Conservation (phyloP, 2,329 filamentous ascomycete genomes). For the Dactylonectria estremocensis region DNA sequence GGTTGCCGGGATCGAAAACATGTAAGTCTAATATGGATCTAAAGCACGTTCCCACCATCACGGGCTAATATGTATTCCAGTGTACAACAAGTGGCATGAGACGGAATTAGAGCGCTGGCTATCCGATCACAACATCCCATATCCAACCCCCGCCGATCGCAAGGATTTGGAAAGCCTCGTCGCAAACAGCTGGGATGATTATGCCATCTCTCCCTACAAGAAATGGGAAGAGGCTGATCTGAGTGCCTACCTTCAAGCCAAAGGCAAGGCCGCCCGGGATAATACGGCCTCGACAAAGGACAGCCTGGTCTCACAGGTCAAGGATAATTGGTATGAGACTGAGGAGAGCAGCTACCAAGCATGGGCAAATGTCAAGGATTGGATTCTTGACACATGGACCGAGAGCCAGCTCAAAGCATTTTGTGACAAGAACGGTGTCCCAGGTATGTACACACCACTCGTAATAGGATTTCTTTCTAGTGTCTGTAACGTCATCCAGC, state of each 20-base stretch:
- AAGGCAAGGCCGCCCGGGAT: slow-evolving; percentile 79
- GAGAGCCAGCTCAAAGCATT: slow-evolving; percentile 96
- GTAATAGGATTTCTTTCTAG: not conserved
- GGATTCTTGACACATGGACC: slow-evolving; percentile 96
- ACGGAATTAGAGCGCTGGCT: slow-evolving; percentile 98
- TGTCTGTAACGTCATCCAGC: not conserved
- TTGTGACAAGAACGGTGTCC: slow-evolving; percentile 89
- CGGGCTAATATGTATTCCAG: slow-evolving; percentile 60
- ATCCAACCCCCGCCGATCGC: slow-evolving; percentile 91
- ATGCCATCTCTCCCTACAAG: slow-evolving; percentile 82
- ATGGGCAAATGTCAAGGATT: slow-evolving; percentile 83
- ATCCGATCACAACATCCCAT: slow-evolving; percentile 90
- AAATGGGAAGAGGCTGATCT: slow-evolving; percentile 82
- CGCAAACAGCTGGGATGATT: slow-evolving; percentile 88
- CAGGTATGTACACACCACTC: slow-evolving; percentile 62
- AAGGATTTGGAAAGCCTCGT: slow-evolving; percentile 96
- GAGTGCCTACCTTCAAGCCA: slow-evolving; percentile 76
- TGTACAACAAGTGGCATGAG: slow-evolving; percentile 99
- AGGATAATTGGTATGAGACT: slow-evolving; percentile 82
- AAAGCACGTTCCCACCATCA: no score
- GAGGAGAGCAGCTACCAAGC: slow-evolving; percentile 82
- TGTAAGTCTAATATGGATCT: slow-evolving; percentile 69
- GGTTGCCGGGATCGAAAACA: slow-evolving; percentile 83
- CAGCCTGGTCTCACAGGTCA: slow-evolving; percentile 77
- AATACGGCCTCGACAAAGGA: slow-evolving; percentile 79